Evolutionary conservation across 106 monocot species (phyloP), one percentile per base, ranked within the genome.

Genomic region (Cymbidium sinense): DNA sequence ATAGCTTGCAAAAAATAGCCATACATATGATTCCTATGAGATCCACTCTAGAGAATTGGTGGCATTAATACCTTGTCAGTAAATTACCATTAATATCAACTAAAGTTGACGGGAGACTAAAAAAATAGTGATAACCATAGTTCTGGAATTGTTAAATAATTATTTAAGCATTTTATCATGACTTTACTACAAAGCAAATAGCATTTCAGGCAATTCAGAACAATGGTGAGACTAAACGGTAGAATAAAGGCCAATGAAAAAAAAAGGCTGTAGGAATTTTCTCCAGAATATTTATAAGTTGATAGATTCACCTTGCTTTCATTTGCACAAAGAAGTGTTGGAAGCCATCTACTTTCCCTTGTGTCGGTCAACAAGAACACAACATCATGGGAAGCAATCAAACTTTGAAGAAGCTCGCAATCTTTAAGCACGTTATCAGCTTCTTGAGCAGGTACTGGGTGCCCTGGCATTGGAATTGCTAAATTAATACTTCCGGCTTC

Each of bases 331-430:
- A 99, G 77, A 77, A 99, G 92, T 65, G 95, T 83, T 36, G 99
- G 99, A 78, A 99, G 86, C 99, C 99, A 99, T 77, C 99, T 84
- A 77, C 99, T 99, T 84, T 99, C 99, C 75, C 99, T 89, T 18
- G 94, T 99, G 75, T 99, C 99, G 6, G 99, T 99, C 80, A 99
- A 78, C 65, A 99, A 81, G 76, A 99, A 99, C 51, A 88, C 73
- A 2, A 88, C 92, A 82, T 99, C 99, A 88, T 99, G 99, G 18
- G 92, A 90, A 62, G 83, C 33, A 73, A 99, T 85, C 52, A 99
- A 84, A 62, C 35, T 80, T 51, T 90, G 82, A 78, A 99, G 87
- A 29, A 50, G 75, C 31, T 83, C 82, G 78, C 99, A 99, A 72
- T 88, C 87, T 80, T 95, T 90, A 83, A 92, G 52, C 29, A 99